A percentile compares a stretch with the other conserved stretches of the same genome.
Evolutionary conservation across 306 rosid species (phyloP).

Genomic region (Albizia julibrissin): DNA sequence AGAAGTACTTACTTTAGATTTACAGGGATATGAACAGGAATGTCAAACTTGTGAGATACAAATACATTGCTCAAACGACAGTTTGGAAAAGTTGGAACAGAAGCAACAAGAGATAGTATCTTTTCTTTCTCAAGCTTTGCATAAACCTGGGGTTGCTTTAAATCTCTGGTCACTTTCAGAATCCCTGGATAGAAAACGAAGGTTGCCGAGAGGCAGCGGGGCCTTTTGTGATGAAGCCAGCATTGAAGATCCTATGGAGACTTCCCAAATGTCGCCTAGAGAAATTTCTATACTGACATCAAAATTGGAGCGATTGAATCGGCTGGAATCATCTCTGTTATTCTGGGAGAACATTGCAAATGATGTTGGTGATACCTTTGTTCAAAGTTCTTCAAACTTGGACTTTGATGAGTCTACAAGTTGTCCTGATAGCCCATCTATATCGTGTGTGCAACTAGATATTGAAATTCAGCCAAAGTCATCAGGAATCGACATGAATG

Average conservation of each 20-base stretch:
- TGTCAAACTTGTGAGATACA: slow-evolving; percentile 53
- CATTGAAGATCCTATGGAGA: slow-evolving; percentile 51
- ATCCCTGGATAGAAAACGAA: slow-evolving; percentile 70
- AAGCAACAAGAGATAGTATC: slow-evolving; percentile 57
- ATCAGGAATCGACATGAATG: slow-evolving; percentile 81
- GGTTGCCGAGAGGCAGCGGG: slow-evolving; percentile 61
- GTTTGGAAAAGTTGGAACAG: slow-evolving; percentile 57
- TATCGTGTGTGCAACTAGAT: slow-evolving; percentile 53
- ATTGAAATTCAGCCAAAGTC: slow-evolving; percentile 57
- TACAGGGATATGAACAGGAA: slow-evolving; percentile 62
- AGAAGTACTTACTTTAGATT: slow-evolving; percentile 55
- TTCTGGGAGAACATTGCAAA: slow-evolving; percentile 71
- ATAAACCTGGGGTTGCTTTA: slow-evolving; percentile 55
- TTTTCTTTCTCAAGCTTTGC: slow-evolving; percentile 58
- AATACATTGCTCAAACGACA: slow-evolving; percentile 51
- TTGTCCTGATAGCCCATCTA: slow-evolving; percentile 55
- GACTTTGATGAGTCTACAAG: slow-evolving; percentile 71
- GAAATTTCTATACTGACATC: slow-evolving; percentile 45
- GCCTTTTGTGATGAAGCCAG: slow-evolving; percentile 44
- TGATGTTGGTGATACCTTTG: slow-evolving; percentile 33
- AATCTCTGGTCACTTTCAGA: slow-evolving; percentile 62
- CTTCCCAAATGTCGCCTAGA: slow-evolving; percentile 40
- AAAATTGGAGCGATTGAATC: slow-evolving; percentile 57
- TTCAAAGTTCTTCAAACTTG: slow-evolving; percentile 45
- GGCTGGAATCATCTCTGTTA: slow-evolving; percentile 61